phyloP scores from a whole-genome alignment of 2,329 filamentous ascomycete genomes.

The Penicillium oxalicum region DNA sequence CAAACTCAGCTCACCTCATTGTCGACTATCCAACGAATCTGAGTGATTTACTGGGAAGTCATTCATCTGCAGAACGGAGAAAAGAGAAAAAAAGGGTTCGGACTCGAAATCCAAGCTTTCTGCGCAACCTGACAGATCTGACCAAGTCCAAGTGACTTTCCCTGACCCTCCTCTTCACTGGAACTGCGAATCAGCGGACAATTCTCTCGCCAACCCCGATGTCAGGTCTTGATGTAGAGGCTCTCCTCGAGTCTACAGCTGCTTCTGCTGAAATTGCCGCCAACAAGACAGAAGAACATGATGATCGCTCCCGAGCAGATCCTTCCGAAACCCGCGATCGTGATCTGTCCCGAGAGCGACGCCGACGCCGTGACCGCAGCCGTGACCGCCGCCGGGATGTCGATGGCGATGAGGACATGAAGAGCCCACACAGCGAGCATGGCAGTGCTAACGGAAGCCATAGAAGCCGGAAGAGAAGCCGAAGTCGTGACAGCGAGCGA shows the following conservation, averaged over 20 bases:
- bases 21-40: neutral
- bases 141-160: conserved; percentile 35
- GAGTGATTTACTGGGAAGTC: neutral
- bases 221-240: conserved; percentile 77
- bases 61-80: neutral
- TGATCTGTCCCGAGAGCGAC: conserved; percentile 52
- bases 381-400: conserved; percentile 48
- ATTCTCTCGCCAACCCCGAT: conserved; percentile 40
- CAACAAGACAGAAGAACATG: conserved; percentile 48
- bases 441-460: conserved; percentile 64
- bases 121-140: conserved; percentile 23
- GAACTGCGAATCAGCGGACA: conserved; percentile 8
- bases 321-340: conserved; percentile 52
- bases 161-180: conserved; percentile 21
- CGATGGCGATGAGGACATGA: conserved; percentile 54
- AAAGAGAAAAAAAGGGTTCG: conserved; percentile 30
- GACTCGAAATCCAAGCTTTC: conserved; percentile 20
- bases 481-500: conserved; percentile 69
- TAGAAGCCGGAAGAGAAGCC: conserved; percentile 74
- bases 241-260: conserved; percentile 79
- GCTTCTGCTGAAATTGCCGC: conserved; percentile 43
- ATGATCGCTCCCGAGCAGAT: conserved; percentile 53
- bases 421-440: conserved; percentile 66
- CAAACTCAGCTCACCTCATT: neutral
- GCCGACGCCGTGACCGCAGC: conserved; percentile 56